These are phyloP conservation scores for Echinochloa phyllopogon DNA, from an alignment of 176 grass and related monocot species.

Conservation along the genomic window DNA sequence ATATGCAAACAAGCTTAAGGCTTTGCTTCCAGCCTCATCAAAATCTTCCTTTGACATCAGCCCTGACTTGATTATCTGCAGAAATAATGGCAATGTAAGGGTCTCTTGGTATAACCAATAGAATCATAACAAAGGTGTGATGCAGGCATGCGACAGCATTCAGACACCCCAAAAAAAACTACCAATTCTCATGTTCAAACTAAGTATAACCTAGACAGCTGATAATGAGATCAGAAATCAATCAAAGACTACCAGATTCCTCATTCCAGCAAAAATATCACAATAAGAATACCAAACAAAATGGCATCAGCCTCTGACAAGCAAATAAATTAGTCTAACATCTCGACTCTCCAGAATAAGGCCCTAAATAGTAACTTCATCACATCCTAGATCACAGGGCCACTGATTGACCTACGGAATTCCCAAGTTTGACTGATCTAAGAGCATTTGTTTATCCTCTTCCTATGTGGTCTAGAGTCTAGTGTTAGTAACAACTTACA, in stretches of 20 bases:
- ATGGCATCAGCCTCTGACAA: not conserved
- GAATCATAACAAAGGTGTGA: not conserved
- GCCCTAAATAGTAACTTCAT: not conserved
- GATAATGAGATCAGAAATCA: conserved; percentile 10
- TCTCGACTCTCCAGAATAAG: conserved; percentile 4
- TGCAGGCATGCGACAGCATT: not conserved
- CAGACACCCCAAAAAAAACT: not conserved
- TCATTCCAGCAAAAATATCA: not conserved
- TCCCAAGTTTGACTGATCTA: conserved; percentile 1
- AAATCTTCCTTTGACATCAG: conserved; percentile 90
- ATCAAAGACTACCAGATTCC: not conserved
- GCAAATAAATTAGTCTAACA: not conserved
- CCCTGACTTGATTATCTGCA: conserved; percentile 74
- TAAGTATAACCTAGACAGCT: not conserved
- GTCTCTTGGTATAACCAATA: not conserved
- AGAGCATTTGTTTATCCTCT: not conserved
- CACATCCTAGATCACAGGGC: not conserved
- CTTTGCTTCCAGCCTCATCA: conserved; percentile 84
- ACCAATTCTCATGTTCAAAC: not conserved
- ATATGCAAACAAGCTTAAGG: conserved; percentile 86
- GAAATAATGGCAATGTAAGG: conserved; percentile 42
- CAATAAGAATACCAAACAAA: not conserved
- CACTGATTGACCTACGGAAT: not conserved
- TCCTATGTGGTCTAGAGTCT: not conserved
- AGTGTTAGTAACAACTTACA: conserved; percentile 3